Base-by-base conservation (phyloP, 495 filamentous ascomycete species). In the Hypoxylon intermedium region DNA sequence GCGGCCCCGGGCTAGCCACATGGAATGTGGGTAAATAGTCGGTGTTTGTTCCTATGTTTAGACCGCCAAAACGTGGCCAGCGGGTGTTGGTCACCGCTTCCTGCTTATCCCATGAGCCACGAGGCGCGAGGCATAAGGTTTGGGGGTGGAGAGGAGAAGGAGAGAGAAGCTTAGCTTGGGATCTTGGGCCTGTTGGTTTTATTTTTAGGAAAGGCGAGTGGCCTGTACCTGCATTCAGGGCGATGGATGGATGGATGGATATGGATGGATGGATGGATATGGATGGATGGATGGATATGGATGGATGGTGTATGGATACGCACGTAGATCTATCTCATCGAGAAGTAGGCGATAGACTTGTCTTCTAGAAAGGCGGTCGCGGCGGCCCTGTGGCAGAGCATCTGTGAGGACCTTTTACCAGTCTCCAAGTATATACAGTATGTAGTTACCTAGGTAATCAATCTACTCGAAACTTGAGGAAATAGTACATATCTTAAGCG, bases 1-100 rank as follows among this genome's bases (percentile, higher is more conserved):
- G n/a, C n/a, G n/a, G 20, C 18, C 20, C 24, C 24, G 60, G 55
- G 38, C n/a, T n/a, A n/a, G 44, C 31, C 44, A 46, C 28, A 45
- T 43, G 16, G 51, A 50, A 62, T 26, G 37, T 24, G n/a, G 13
- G 45, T 34, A 13, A 28, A 42, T 57, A 9, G 18, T 20, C 44
- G 5, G 1, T 28, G 7, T 21, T 11, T 33, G 6, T 11, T 9
- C 18, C 16, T 21, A 37, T 4, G 24, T 7, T 54, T 46, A 18
- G 21, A 36, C 44, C 55, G 46, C 46, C 45, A 44, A 49, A 28
- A 45, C 24, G 24, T 26, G 24, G 24, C 24, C 24, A 26, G 24
- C 24, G 7, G 4, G 24, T 26, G 24, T 26, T 26, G 24, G 24
- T 26, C 45, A 7, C 46, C 45, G 47, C 16, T 11, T 6, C 18